Evolutionary conservation across 768 basidiomycete genomes (phyloP).

Genomic region (Kwoniella bestiolae): DNA sequence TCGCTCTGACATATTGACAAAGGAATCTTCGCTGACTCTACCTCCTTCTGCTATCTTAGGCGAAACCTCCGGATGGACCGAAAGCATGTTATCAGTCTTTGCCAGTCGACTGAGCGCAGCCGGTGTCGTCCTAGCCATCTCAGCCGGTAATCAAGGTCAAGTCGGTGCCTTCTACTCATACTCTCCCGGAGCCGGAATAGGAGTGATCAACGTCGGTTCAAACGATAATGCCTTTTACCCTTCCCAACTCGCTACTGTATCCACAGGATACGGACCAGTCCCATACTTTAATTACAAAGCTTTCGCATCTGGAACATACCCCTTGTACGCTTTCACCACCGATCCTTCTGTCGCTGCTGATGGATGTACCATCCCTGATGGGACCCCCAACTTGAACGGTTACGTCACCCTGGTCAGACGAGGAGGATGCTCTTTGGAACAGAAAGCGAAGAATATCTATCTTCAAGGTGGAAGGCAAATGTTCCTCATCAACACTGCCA

Average conservation of each 20-base stretch:
- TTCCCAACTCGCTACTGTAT: conserved; percentile 65
- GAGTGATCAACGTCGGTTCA: conserved; percentile 63
- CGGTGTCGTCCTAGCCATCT: conserved; percentile 69
- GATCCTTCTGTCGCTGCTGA: conserved; percentile 65
- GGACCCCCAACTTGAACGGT: conserved; percentile 64
- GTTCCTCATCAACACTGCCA: conserved; percentile 35
- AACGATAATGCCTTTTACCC: conserved; percentile 62
- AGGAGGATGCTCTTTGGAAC: conserved; percentile 66
- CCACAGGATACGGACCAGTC: conserved; percentile 59
- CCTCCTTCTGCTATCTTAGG: conserved; percentile 22
- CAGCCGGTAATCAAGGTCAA: conserved; percentile 66
- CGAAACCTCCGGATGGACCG: conserved; percentile 68
- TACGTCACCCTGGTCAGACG: conserved; percentile 66
- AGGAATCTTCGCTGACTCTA: conserved; percentile 1
- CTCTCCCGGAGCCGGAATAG: conserved; percentile 63
- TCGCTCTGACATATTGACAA: background rate
- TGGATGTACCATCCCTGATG: conserved; percentile 67
- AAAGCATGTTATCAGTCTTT: conserved; percentile 64
- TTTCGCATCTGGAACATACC: conserved; percentile 60
- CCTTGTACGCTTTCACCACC: conserved; percentile 68
- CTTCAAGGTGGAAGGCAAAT: conserved; percentile 33
- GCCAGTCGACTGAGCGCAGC: conserved; percentile 65
- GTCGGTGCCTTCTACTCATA: conserved; percentile 68
- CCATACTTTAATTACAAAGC: conserved; percentile 65
- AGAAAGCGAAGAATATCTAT: conserved; percentile 58